Conservation (phyloP, 495 filamentous ascomycete species). For the Pseudotulostoma volvatum region DNA sequence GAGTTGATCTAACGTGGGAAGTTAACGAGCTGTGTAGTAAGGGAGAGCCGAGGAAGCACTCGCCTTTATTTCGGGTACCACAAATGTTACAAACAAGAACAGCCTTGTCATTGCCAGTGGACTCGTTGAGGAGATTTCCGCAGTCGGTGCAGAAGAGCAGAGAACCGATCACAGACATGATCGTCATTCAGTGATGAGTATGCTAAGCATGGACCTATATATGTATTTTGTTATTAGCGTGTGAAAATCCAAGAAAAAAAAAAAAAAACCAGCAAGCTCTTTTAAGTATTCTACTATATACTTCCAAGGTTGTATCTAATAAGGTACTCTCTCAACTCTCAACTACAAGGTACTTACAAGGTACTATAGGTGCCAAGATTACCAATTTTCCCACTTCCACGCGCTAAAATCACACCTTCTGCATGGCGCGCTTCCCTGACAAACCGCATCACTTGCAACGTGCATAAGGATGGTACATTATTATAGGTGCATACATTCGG, state of each 20-base stretch:
- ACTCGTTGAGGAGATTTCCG: slow-evolving; percentile 73
- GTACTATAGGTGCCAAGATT: too few relatives aligned
- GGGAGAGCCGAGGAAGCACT: background rate
- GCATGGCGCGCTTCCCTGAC: too few relatives aligned
- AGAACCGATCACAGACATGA: slow-evolving; percentile 77
- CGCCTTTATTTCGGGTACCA: slow-evolving; percentile 69
- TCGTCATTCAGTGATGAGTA: slow-evolving; percentile 3
- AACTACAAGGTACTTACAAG: too few relatives aligned
- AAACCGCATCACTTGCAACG: too few relatives aligned
- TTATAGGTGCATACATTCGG: too few relatives aligned
- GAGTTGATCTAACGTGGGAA: slow-evolving; percentile 39
- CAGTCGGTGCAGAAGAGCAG: slow-evolving; percentile 89
- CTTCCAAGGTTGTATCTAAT: too few relatives aligned
- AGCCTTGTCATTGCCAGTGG: slow-evolving; percentile 55
- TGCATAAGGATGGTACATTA: too few relatives aligned
- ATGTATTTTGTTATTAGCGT: background rate
- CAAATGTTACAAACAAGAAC: slow-evolving; percentile 73
- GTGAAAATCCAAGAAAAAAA: background rate
- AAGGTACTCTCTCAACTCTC: too few relatives aligned
- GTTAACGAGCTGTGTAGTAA: background rate
- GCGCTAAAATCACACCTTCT: too few relatives aligned
- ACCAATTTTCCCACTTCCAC: too few relatives aligned
- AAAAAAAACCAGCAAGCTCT: background rate
- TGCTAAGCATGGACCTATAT: too few relatives aligned
- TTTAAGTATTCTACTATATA: too few relatives aligned